A percentile compares a stretch with the other conserved stretches of the same genome.
Conservation (phyloP, 2,329 filamentous ascomycete species). For the Trichoderma hamatum region DNA sequence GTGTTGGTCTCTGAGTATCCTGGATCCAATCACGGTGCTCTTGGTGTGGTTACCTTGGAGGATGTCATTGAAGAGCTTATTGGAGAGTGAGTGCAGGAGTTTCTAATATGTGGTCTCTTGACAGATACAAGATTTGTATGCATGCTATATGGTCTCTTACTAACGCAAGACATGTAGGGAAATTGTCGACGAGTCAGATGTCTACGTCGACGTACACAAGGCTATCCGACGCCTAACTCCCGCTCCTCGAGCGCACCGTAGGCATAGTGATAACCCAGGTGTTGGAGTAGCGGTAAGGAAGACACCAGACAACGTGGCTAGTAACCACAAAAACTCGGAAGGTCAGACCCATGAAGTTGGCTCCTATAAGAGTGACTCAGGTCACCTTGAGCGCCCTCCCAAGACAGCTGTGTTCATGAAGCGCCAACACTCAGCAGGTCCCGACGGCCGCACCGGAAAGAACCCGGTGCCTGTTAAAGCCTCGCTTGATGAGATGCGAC, state of each 20-base stretch:
- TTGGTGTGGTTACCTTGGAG: constrained; percentile 93
- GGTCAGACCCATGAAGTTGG: constrained; percentile 37
- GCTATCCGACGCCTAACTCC: constrained; percentile 88
- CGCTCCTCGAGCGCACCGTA: constrained; percentile 72
- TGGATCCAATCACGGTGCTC: constrained; percentile 85
- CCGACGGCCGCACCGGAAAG: constrained; percentile 54
- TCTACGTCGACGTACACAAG: constrained; percentile 98
- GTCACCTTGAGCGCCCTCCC: constrained; percentile 49
- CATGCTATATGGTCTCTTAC: not conserved
- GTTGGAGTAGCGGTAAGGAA: constrained; percentile 40
- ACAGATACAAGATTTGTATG: not conserved
- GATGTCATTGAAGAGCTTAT: constrained; percentile 99
- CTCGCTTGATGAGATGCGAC: constrained; percentile 64
- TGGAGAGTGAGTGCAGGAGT: constrained; percentile 72
- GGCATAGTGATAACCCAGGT: constrained; percentile 42
- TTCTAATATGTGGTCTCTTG: not conserved
- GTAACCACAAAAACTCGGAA: constrained; percentile 46
- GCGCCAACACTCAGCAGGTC: constrained; percentile 58
- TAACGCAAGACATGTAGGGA: constrained; percentile 60
- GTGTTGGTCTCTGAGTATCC: constrained; percentile 89
- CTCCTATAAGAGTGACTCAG: constrained; percentile 46
- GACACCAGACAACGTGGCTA: constrained; percentile 38
- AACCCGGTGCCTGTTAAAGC: constrained; percentile 59
- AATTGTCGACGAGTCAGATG: constrained; percentile 98
- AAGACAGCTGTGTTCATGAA: constrained; percentile 62